A percentile compares a stretch with the other conserved stretches of the same genome.
Evolutionary conservation across 2,329 filamentous ascomycete species (phyloP).

Genomic region (Geosmithia flava): DNA sequence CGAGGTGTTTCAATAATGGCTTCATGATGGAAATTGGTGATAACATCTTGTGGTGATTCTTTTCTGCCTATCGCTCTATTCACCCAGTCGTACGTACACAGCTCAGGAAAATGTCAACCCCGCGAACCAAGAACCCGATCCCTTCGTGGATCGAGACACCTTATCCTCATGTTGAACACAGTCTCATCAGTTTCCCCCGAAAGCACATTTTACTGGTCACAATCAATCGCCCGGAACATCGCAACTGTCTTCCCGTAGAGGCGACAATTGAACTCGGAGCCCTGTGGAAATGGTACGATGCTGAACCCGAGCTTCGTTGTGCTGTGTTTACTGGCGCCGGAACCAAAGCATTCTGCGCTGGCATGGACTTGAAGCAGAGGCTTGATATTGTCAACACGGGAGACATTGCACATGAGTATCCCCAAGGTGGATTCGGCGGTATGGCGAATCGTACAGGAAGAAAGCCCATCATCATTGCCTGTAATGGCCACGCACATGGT

Average conservation of each 20-base stretch:
- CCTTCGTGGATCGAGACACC: slow-evolving; percentile 18
- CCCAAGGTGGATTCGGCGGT: slow-evolving; percentile 45
- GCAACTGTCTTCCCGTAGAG: slow-evolving; percentile 41
- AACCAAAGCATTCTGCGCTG: slow-evolving; percentile 50
- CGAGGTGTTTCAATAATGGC: not conserved
- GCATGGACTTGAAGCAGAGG: slow-evolving; percentile 46
- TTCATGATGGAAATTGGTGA: not conserved
- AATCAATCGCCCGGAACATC: slow-evolving; percentile 42
- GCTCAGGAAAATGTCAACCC: slow-evolving; percentile 8
- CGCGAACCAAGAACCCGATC: slow-evolving; percentile 13
- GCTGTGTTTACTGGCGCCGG: slow-evolving; percentile 52
- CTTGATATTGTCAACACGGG: slow-evolving; percentile 16
- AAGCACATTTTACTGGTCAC: slow-evolving; percentile 44
- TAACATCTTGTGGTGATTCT: not conserved
- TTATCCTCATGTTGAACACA: slow-evolving; percentile 17
- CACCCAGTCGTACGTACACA: not conserved
- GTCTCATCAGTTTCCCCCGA: slow-evolving; percentile 24
- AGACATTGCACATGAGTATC: not conserved
- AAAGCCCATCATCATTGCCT: slow-evolving; percentile 60
- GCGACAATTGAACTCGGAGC: slow-evolving; percentile 34
- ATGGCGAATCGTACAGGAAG: slow-evolving; percentile 53
- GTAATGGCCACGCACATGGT: slow-evolving; percentile 36
- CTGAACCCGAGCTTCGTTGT: slow-evolving; percentile 45
- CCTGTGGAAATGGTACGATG: slow-evolving; percentile 49
- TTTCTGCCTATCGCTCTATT: not conserved